These are phyloP conservation scores for Pseudogymnoascus sp. DNA, from an alignment of 2,329 filamentous ascomycete genomes.

Conservation along the genomic window DNA sequence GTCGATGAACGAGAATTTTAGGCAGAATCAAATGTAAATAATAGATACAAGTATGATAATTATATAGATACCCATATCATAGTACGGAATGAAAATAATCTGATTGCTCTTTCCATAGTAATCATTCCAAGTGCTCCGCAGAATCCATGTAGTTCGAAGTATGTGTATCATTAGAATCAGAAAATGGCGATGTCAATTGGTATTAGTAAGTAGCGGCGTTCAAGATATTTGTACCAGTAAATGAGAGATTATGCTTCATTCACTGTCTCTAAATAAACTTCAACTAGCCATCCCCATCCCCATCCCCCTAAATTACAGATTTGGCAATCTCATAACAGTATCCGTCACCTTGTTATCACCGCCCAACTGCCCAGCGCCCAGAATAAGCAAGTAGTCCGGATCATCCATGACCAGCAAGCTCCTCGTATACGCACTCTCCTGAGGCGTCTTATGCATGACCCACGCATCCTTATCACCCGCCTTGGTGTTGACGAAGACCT, in stretches of 20 bases:
- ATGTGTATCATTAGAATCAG: too few species aligned
- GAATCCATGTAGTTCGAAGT: too few species aligned
- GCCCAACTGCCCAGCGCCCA: conserved; percentile 26
- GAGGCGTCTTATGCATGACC: conserved; percentile 26
- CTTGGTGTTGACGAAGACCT: conserved; percentile 28
- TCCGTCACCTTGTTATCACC: conserved; percentile 28
- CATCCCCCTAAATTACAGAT: not conserved
- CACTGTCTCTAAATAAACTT: not conserved
- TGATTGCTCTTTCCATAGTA: not conserved
- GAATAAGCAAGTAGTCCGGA: conserved; percentile 27
- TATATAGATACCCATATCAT: not conserved
- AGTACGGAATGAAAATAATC: not conserved
- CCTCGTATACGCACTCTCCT: conserved; percentile 25
- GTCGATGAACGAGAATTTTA: not conserved
- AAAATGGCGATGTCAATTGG: too few species aligned
- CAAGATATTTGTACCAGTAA: too few species aligned
- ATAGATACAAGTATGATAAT: not conserved
- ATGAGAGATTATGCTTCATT: not conserved
- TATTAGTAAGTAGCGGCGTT: too few species aligned
- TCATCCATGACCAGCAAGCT: conserved; percentile 27
- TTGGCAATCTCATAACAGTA: conserved; percentile 23
- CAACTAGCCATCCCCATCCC: not conserved
- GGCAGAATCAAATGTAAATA: not conserved
- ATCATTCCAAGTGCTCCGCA: not conserved
- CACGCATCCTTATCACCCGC: conserved; percentile 26